Evolutionary conservation across 768 basidiomycete genomes (phyloP).

Genomic region (Boletus tylopilopsis): DNA sequence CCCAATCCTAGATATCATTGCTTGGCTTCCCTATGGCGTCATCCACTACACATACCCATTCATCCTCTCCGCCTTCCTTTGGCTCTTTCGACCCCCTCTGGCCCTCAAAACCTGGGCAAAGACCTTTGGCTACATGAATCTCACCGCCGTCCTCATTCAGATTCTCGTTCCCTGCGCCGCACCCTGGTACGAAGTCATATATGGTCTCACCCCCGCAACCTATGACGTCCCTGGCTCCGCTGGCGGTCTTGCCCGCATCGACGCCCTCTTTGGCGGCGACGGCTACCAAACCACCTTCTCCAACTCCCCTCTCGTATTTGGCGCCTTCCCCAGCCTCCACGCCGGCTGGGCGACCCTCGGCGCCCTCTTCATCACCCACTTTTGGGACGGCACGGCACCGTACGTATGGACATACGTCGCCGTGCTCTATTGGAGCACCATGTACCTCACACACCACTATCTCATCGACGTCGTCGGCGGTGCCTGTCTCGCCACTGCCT

Average conservation of each 20-base stretch:
- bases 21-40: constrained; percentile 98
- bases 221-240: constrained; percentile 91
- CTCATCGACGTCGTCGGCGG: constrained; percentile 97
- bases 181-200: constrained; percentile 97
- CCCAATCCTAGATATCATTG: constrained; percentile 85
- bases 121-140: constrained; percentile 91
- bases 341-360: constrained; percentile 88
- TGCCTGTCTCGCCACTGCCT: constrained; percentile 80
- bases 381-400: constrained; percentile 73
- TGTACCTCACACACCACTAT: constrained; percentile 99
- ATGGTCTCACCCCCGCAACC: constrained; percentile 92
- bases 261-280: constrained; percentile 71
- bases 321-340: constrained; percentile 94
- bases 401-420: constrained; percentile 82
- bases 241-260: constrained; percentile 90
- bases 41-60: constrained; percentile 87
- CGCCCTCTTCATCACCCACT: constrained; percentile 90
- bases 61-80: constrained; percentile 78
- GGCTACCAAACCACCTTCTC: constrained; percentile 81
- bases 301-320: constrained; percentile 90
- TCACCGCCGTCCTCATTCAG: constrained; percentile 83
- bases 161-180: constrained; percentile 89
- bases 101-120: constrained; percentile 80
- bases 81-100: constrained; percentile 84
- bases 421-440: constrained; percentile 94